Base-by-base conservation (phyloP, 306 rosid genomes). In the Rubus parviflorus region DNA sequence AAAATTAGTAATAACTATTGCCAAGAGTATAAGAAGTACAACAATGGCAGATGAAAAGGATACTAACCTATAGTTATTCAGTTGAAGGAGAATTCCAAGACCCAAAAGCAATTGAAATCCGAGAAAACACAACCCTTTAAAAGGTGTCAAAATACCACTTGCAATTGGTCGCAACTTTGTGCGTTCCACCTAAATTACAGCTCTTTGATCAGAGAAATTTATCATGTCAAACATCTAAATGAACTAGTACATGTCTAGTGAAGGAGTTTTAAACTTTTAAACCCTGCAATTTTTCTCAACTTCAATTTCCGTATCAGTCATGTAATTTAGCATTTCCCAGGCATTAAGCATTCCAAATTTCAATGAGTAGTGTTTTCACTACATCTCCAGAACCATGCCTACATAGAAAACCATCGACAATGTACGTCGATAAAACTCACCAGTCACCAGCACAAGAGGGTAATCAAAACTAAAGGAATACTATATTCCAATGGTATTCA, bases 91-190 rank as follows among this genome's bases (percentile, higher is more conserved):
- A 89, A 92, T 86, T 22, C 93, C 95, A 81, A 94, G 97, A 78
- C 97, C 97, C 89, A 92, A 84, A 81, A 87, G 84, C 79, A 94
- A 83, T 79, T 94, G 98, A 81, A 88, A 88, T 77, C 97, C 98
- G 74, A 94, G 95, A 83, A 94, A 92, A 78, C 87, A 79, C 78
- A 94, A 82, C 52, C 98, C 97, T 81, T 92, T 89, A 86, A 91
- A 88, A 38, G 92, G 98, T 45, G 98, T 90, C 84, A 94, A 74
- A 82, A 81, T 82, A 83, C 97, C 93, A 87, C 98, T 89, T 70
- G 98, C 98, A 68, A 94, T 80, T 61, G 98, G 98, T 78, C 98
- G 85, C 62, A 75, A 80, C 82, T 90, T 94, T 73, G 98, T 94
- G 45, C 98, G 95, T 30, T 90, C 98, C 49, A 94, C 97, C 97